Base-by-base conservation (phyloP, 768 basidiomycete genomes). In the Cystofilobasidium capitatum region DNA sequence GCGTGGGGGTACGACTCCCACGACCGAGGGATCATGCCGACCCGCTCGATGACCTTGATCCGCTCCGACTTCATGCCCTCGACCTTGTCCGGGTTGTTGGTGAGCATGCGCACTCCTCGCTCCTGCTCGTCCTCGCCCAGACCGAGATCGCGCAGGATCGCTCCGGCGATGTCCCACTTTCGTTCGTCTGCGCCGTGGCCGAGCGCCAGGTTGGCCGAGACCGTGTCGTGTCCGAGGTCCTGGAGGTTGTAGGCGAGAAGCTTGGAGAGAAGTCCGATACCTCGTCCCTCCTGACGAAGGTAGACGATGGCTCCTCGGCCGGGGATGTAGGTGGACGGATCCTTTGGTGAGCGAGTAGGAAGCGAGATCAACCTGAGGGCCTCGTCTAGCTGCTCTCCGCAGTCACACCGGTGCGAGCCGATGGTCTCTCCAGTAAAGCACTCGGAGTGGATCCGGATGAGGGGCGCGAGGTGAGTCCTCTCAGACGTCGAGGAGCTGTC, bases 381-480 rank as follows among this genome's bases (percentile, higher is more conserved):
- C 76, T 97, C 94, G 78, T 98, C 93, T 5, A 99, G 82, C 77
- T 99, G 96, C 78, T 98, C 93, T 17, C 96, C 96, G 74, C 96
- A 99, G 77, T 99, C 96, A 75, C 96, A 99, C 37, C 96, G 87
- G 88, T 96, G 92, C 33, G 81, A 91, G 86, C 96, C 96, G 67
- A 98, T 84, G 10, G 93, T 98, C 78, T 98, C 96, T 35, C 96
- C 96, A 0, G 96, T 99, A 79, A 91, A 98, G 77, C 96, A 99
- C 77, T 99, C 96, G 35, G 91, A 96, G 78, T 99, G 96, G 60
- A 35, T 68, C 3, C 26, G 26, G 75, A 49, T 74, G 72, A 65
- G n/a, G 13, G 58, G 22, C 16, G 31, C 42, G 26, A 67, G 45
- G 26, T 2, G 58, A 7, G 12, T 66, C 55, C 9, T 57, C 36